Conservation (phyloP, 1,284 basidiomycete species). For the Calocybe gambosa region DNA sequence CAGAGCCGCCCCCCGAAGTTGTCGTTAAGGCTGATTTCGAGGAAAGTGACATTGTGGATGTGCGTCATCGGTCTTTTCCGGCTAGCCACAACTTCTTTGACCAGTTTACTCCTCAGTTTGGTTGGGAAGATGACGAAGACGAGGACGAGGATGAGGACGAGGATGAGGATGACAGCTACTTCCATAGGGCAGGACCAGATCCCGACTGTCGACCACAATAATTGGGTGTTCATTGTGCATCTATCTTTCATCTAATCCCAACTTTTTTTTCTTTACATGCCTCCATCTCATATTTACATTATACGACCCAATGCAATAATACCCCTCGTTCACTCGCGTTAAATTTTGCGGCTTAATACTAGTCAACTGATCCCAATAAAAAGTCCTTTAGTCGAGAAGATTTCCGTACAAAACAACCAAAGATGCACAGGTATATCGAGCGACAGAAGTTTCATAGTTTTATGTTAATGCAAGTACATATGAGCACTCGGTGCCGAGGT, state of each 20-base stretch:
- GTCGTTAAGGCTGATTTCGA: constrained; percentile 71
- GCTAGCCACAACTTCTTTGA: constrained; percentile 68
- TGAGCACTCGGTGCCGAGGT: too few species aligned
- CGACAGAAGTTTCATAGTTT: too few species aligned
- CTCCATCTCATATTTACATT: neutral
- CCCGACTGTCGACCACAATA: constrained; percentile 66
- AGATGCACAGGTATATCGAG: too few species aligned
- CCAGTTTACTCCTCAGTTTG: constrained; percentile 65
- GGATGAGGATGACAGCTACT: constrained; percentile 30
- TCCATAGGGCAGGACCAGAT: constrained; percentile 34
- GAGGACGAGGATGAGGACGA: constrained; percentile 52
- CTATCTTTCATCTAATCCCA: neutral
- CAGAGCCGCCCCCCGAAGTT: constrained; percentile 63
- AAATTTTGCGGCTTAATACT: too few species aligned
- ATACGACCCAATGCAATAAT: constrained; percentile 9
- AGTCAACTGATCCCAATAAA: too few species aligned
- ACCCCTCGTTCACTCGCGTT: constrained; percentile 2
- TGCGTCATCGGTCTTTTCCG: constrained; percentile 70
- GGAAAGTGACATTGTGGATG: constrained; percentile 70
- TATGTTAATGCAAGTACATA: too few species aligned
- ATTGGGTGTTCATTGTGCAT: constrained; percentile 12
- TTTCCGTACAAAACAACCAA: too few species aligned
- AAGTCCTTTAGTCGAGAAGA: too few species aligned
- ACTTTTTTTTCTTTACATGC: neutral
- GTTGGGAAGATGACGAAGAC: constrained; percentile 63